Conservation (phyloP, 164 flowering plant genomes). For the Annona squamosa region DNA sequence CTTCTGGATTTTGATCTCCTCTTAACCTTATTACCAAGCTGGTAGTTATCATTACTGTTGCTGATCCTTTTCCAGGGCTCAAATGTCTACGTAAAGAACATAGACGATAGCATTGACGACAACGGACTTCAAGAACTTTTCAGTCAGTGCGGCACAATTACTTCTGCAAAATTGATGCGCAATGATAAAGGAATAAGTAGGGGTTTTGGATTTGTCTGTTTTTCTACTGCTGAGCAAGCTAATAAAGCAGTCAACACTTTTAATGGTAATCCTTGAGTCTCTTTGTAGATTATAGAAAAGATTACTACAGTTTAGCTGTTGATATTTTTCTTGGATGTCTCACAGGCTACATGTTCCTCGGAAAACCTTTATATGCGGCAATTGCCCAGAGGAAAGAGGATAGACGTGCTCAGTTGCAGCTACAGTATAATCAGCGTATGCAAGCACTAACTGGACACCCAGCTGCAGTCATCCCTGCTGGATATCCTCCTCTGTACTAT, state of each 20-base stretch:
- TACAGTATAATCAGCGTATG: constrained; percentile 46
- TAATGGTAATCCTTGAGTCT: constrained; percentile 42
- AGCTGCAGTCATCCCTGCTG: constrained; percentile 49
- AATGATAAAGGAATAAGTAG: constrained; percentile 68
- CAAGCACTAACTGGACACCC: constrained; percentile 50
- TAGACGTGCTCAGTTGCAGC: constrained; percentile 64
- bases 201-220: constrained; percentile 94
- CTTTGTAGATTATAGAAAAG: background rate
- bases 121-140: constrained; percentile 57
- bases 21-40: background rate
- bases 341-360: constrained; percentile 58
- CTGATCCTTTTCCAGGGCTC: constrained; percentile 39
- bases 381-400: constrained; percentile 85
- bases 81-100: constrained; percentile 80
- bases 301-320: constrained; percentile 2
- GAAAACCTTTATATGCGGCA: constrained; percentile 76
- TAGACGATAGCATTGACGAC: constrained; percentile 61
- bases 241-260: constrained; percentile 57
- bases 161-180: constrained; percentile 70
- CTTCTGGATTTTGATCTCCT: background rate
- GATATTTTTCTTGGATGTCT: constrained; percentile 3
- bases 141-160: constrained; percentile 68
- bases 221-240: constrained; percentile 77
- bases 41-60: background rate
- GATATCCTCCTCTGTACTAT: constrained; percentile 57